phyloP scores from a whole-genome alignment of 331 rosid species.

The Quercus lobata region DNA sequence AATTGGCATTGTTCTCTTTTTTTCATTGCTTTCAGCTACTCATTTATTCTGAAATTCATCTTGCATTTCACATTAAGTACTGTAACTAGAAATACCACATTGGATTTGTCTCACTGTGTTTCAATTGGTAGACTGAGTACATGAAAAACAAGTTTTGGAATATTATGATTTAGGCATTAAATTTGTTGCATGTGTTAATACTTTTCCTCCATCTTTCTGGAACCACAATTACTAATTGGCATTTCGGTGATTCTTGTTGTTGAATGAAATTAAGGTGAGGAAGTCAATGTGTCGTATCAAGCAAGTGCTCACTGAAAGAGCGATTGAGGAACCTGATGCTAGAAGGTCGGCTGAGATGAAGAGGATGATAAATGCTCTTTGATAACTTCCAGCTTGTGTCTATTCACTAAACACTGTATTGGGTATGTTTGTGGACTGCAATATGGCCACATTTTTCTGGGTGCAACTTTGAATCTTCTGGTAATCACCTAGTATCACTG shows the following conservation, averaged over 20 bases:
- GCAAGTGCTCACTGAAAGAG: constrained; percentile 89
- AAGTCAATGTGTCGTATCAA: constrained; percentile 95
- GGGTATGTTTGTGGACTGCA: constrained; percentile 19
- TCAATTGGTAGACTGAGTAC: no score
- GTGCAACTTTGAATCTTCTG: constrained; percentile 19
- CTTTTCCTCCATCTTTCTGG: background rate
- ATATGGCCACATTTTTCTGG: constrained; percentile 15
- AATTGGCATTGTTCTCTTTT: background rate
- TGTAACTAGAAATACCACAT: background rate
- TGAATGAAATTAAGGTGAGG: constrained; percentile 53
- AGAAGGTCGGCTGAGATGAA: constrained; percentile 89
- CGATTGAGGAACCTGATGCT: constrained; percentile 79
- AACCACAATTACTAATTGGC: background rate
- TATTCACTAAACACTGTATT: background rate
- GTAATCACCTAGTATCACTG: background rate
- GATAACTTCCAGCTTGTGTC: constrained; percentile 25
- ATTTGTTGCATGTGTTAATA: background rate
- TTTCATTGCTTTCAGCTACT: background rate
- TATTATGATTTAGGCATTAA: no score
- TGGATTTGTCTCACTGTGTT: background rate
- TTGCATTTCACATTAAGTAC: background rate
- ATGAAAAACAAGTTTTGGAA: no score
- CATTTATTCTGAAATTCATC: background rate
- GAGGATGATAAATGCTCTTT: constrained; percentile 75
- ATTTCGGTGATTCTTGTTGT: background rate